These are phyloP conservation scores for Sporothrix brasiliensis DNA, from an alignment of 2,329 filamentous ascomycete genomes.

Conservation along the genomic window DNA sequence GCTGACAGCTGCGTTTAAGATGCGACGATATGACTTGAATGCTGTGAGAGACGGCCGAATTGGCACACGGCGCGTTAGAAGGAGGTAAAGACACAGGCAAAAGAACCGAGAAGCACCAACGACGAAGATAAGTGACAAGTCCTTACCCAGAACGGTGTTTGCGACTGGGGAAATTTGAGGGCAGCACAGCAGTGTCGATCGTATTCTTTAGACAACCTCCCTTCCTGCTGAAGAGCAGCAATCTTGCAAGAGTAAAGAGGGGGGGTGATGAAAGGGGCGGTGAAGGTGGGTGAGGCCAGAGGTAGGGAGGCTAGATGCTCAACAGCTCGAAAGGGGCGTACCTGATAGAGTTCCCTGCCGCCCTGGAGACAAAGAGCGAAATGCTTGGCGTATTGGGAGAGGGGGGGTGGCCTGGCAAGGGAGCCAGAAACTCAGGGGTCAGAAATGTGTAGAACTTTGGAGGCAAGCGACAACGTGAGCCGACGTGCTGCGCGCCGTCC, in stretches of 20 bases:
- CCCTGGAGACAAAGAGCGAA: not conserved
- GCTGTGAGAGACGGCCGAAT: not conserved
- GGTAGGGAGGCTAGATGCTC: constrained; percentile 7
- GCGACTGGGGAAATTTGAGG: not conserved
- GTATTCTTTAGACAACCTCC: constrained; percentile 7
- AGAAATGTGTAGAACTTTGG: not conserved
- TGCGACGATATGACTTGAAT: constrained; percentile 12
- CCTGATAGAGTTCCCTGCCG: not conserved
- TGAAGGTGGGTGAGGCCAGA: constrained; percentile 3
- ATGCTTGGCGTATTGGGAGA: not conserved
- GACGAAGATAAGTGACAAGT: constrained; percentile 11
- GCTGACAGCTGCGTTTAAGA: not conserved
- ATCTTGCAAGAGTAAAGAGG: constrained; percentile 1
- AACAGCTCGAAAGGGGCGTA: not conserved
- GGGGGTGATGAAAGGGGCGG: not conserved
- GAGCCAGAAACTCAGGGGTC: constrained; percentile 8
- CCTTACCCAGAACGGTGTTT: not conserved
- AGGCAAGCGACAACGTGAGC: not conserved
- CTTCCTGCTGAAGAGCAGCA: not conserved
- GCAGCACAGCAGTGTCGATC: constrained; percentile 1
- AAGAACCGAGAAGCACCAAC: not conserved
- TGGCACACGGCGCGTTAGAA: constrained; percentile 13
- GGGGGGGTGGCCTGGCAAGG: no score
- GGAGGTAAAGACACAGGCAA: not conserved
- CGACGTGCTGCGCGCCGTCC: constrained; percentile 14